Conservation (phyloP, 176 grass and related monocot species). For the Panicum miliaceum region DNA sequence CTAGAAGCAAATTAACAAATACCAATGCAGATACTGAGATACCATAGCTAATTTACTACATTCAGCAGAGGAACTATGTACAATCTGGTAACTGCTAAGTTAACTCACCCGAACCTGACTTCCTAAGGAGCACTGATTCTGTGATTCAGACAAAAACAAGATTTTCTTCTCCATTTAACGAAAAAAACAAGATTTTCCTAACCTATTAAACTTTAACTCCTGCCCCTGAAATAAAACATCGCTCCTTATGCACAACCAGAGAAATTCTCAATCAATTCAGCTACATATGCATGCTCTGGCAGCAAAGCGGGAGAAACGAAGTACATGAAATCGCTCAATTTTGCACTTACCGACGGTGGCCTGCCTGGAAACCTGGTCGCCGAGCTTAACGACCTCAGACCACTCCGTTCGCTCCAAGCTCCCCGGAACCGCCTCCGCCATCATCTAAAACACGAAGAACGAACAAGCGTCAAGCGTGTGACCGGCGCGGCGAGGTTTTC, state of each 20-base stretch:
- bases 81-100: background rate
- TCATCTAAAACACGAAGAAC: slow-evolving; percentile 55
- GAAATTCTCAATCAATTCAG: background rate
- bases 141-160: background rate
- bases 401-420: slow-evolving; percentile 72
- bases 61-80: background rate
- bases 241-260: background rate
- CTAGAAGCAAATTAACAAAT: slow-evolving; percentile 14
- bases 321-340: background rate
- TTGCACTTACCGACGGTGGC: slow-evolving; percentile 69
- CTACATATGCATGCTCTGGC: background rate
- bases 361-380: slow-evolving; percentile 80
- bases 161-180: too few relatives aligned
- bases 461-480: background rate
- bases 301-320: background rate
- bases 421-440: slow-evolving; percentile 48
- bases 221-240: background rate
- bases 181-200: background rate
- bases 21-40: background rate
- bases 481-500: background rate
- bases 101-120: background rate
- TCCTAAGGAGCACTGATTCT: background rate
- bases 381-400: slow-evolving; percentile 72
- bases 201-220: background rate
- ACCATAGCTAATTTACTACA: background rate